Evolutionary conservation across 2,329 filamentous ascomycete species (phyloP).

Genomic region (Fusarium temperatum): DNA sequence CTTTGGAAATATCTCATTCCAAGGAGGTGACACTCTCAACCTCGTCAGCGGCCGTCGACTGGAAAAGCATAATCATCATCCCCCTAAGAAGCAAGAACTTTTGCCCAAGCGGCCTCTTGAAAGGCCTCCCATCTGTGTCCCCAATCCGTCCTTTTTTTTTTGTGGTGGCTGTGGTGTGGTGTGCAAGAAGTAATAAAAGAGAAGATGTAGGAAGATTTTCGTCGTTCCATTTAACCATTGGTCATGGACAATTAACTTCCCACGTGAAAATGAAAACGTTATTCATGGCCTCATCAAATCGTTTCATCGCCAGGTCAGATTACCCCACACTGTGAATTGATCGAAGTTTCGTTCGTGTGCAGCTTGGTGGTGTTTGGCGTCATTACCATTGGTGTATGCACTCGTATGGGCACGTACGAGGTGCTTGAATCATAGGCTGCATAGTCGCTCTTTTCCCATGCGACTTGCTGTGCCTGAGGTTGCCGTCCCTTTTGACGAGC

Average conservation of each 20-base stretch:
- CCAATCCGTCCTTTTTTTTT: slow-evolving; percentile 28
- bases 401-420: slow-evolving; percentile 46
- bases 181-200: slow-evolving; percentile 17
- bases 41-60: slow-evolving; percentile 29
- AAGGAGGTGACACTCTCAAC: slow-evolving; percentile 28
- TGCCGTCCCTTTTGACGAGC: slow-evolving; percentile 53
- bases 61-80: slow-evolving; percentile 32
- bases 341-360: slow-evolving; percentile 35
- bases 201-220: slow-evolving; percentile 26
- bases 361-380: slow-evolving; percentile 34
- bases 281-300: slow-evolving; percentile 43
- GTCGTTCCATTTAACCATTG: slow-evolving; percentile 23
- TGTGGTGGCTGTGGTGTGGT: slow-evolving; percentile 31
- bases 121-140: slow-evolving; percentile 16
- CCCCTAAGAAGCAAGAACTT: slow-evolving; percentile 37
- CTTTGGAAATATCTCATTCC: slow-evolving; percentile 39
- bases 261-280: slow-evolving; percentile 34
- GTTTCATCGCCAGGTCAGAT: slow-evolving; percentile 38
- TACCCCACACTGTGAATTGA: slow-evolving; percentile 32
- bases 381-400: slow-evolving; percentile 38
- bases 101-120: slow-evolving; percentile 23
- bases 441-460: slow-evolving; percentile 47
- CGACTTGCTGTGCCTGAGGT: slow-evolving; percentile 36
- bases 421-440: slow-evolving; percentile 50
- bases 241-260: slow-evolving; percentile 29